These are phyloP conservation scores for Candida khao-thaluensis DNA, from an alignment of 805 yeast genomes.

Conservation along the genomic window DNA sequence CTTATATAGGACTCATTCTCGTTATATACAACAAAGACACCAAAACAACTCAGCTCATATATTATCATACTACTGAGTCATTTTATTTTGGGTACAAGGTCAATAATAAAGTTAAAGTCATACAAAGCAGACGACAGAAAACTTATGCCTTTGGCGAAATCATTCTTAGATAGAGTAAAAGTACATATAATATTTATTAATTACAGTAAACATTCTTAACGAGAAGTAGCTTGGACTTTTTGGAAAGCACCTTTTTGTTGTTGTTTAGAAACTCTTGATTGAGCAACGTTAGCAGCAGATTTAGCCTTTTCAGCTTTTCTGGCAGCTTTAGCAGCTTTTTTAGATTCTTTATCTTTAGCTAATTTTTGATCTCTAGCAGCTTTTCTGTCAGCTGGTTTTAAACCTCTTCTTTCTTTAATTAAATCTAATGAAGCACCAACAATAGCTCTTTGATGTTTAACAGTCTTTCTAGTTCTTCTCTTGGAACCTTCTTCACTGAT, in stretches of 20 bases:
- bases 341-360: conserved; percentile 78
- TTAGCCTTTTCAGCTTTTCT: conserved; percentile 94
- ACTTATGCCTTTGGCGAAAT: conserved; percentile 30
- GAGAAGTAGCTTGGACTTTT: conserved; percentile 95
- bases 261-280: conserved; percentile 79
- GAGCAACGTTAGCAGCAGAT: conserved; percentile 71
- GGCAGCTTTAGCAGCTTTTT: conserved; percentile 88
- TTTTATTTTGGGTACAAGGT: conserved; percentile 30
- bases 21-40: conserved; percentile 16
- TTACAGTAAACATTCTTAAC: conserved; percentile 51
- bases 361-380: conserved; percentile 93
- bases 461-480: conserved; percentile 96
- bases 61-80: conserved; percentile 40
- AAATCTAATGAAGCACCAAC: conserved; percentile 99
- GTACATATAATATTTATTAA: conserved; percentile 15
- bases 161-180: conserved; percentile 1
- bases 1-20: conserved; percentile 35
- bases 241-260: conserved; percentile 98
- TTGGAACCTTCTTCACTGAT: conserved; percentile 96
- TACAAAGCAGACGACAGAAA: conserved; percentile 21
- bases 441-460: conserved; percentile 98
- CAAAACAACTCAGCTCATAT: conserved; percentile 20
- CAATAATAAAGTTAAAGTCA: conserved; percentile 18
- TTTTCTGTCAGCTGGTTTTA: conserved; percentile 96
- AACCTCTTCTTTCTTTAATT: conserved; percentile 95